Percentiles rank a stretch among this genome's conserved stretches.
These are phyloP conservation scores for Xylaria sp. DNA, from an alignment of 2,329 filamentous ascomycete species.

Conservation along the genomic window DNA sequence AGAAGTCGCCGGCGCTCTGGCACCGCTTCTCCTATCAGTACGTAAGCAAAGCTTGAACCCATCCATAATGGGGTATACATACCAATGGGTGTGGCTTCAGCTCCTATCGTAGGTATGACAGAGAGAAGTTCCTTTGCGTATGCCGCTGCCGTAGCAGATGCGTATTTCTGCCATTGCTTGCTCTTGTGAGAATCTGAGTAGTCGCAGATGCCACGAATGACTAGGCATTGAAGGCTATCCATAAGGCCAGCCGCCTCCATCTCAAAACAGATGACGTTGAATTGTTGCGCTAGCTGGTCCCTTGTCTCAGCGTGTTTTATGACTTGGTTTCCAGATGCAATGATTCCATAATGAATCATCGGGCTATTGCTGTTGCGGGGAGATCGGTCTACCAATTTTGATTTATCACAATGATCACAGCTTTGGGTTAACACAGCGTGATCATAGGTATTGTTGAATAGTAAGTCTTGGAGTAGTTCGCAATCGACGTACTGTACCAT, in stretches of 20 bases:
- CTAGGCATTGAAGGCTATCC: constrained; percentile 13
- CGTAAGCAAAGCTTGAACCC: background rate
- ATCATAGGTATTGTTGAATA: constrained; percentile 12
- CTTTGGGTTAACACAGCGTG: background rate
- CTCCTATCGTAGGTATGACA: background rate
- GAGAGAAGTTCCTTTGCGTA: constrained; percentile 18
- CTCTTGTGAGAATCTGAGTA: constrained; percentile 21
- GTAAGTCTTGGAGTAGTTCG: constrained; percentile 1
- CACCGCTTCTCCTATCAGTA: constrained; percentile 10
- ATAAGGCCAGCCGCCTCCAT: constrained; percentile 24
- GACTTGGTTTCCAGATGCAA: constrained; percentile 29
- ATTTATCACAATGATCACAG: constrained; percentile 12
- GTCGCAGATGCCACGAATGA: constrained; percentile 17
- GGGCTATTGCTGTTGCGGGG: background rate
- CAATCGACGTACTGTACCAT: background rate
- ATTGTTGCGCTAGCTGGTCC: constrained; percentile 10
- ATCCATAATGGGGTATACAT: background rate
- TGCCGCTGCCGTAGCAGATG: constrained; percentile 17
- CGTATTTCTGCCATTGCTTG: constrained; percentile 19
- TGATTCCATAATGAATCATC: constrained; percentile 24
- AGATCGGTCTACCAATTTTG: background rate
- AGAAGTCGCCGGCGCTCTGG: background rate
- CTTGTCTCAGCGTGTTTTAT: constrained; percentile 24
- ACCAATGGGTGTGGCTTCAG: background rate
- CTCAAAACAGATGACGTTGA: constrained; percentile 25